Evolutionary conservation across 768 basidiomycete genomes (phyloP).

Genomic region (Lyophyllum decastes): DNA sequence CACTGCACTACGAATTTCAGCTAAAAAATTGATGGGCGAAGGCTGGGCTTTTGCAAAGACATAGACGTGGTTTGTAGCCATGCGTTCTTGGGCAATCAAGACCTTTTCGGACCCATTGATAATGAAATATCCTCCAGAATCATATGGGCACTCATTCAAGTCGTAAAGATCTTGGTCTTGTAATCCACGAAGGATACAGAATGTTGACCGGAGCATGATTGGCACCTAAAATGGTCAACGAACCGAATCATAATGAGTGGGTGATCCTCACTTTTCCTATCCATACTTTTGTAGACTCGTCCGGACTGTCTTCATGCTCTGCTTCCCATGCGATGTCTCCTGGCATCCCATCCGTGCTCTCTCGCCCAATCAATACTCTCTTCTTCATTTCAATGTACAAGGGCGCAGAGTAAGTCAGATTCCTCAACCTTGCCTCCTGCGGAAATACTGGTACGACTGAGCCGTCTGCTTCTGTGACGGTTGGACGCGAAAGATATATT

Average conservation of each 20-base stretch:
- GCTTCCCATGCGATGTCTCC: constrained; percentile 81
- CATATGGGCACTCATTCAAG: constrained; percentile 97
- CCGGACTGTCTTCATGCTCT: constrained; percentile 62
- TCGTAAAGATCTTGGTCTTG: constrained; percentile 83
- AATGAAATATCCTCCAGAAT: constrained; percentile 98
- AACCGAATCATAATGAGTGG: neutral
- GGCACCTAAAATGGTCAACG: constrained; percentile 64
- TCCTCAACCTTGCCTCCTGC: constrained; percentile 93
- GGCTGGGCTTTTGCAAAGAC: constrained; percentile 98
- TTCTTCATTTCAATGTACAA: constrained; percentile 96
- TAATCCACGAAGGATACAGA: constrained; percentile 86
- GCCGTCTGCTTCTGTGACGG: constrained; percentile 94
- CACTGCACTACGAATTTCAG: constrained; percentile 95
- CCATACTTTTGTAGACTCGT: constrained; percentile 84
- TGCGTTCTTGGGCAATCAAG: constrained; percentile 98
- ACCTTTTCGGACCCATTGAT: constrained; percentile 99
- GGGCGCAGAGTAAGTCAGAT: constrained; percentile 95
- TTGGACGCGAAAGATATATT: constrained; percentile 94
- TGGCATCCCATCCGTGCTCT: constrained; percentile 77
- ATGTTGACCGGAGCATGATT: constrained; percentile 95
- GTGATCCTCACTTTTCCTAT: constrained; percentile 78
- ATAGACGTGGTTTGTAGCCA: constrained; percentile 99
- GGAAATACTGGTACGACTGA: constrained; percentile 93
- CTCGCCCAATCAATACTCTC: constrained; percentile 74
- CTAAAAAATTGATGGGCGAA: constrained; percentile 92